Evolutionary conservation across 192 early-diverging fungal genomes (phyloP), one percentile per base, ranked within the genome.

Genomic region (Gigaspora rosea): DNA sequence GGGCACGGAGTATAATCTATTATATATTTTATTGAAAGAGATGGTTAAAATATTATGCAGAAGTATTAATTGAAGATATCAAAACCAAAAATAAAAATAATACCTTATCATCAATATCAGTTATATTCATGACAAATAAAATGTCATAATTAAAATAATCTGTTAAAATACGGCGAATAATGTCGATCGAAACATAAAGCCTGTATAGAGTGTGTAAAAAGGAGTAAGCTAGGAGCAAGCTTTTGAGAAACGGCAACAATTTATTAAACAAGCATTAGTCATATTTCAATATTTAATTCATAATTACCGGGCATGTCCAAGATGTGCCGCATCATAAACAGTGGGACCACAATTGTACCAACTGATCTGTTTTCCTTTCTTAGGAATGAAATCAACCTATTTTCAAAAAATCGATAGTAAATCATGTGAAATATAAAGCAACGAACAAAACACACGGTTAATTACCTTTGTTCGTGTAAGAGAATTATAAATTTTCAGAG

Each of bases 261-360:
- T 27, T 27, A 27, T 27, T 27, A 27, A 27, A 1, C 27, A 27
- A 27, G 27, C 27, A 27, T 27, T 27, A 27, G 27, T 27, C 27
- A 27, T 27, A 27, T 27, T 27, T 27, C 27, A 27, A 27, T 27
- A 27, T 27, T 27, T 27, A 27, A 27, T 27, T 27, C 27, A 27
- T 1, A 27, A 0, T 27, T 27, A 27, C 27, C 27, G 27, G 7
- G 97, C 97, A 78, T 99, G 97, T 36, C 98, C 98, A 81, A 99
- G 89, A 80, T 99, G 98, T 8, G 95, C 90, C 8, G 92, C 88
- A 79, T 96, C 95, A 79, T 99, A 99, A 27, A 99, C 98, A 5
- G 98, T 99, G 12, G 98, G 98, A 32, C 98, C 98, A 86, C 98
- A 99, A 76, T 87, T 92, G 82, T 99, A 99, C 97, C 97, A 99